These are phyloP conservation scores for Oleoguttula mirabilis DNA, from an alignment of 495 filamentous ascomycete species.

Conservation along the genomic window DNA sequence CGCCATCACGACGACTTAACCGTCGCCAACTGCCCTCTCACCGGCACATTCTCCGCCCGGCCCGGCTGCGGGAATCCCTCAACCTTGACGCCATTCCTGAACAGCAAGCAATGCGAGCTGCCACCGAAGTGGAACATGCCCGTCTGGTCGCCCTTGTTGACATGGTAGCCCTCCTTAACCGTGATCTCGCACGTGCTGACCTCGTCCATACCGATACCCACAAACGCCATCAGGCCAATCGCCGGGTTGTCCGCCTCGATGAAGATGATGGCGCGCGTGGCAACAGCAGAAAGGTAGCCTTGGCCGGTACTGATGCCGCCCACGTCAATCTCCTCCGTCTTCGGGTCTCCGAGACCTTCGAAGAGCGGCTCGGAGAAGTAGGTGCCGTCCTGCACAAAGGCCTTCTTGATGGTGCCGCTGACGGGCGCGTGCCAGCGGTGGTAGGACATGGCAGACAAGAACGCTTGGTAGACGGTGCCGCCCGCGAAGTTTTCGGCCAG, in stretches of 20 bases:
- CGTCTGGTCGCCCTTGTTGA: conserved; percentile 53
- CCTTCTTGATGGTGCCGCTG: conserved; percentile 22
- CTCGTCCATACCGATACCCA: conserved; percentile 61
- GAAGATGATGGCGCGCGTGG: conserved; percentile 53
- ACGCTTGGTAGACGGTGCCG: conserved; percentile 28
- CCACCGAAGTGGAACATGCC: conserved; percentile 72
- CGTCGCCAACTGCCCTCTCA: conserved; percentile 40
- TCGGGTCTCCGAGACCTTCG: conserved; percentile 35
- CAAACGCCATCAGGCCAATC: conserved; percentile 54
- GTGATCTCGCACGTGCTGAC: conserved; percentile 57
- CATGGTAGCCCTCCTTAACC: conserved; percentile 45
- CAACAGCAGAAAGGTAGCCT: conserved; percentile 47
- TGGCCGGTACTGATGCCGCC: conserved; percentile 37
- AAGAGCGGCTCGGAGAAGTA: conserved; percentile 57
- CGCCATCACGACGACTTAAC: conserved; percentile 22
- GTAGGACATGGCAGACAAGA: conserved; percentile 25
- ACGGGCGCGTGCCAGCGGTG: conserved; percentile 28
- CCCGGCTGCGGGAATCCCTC: conserved; percentile 37
- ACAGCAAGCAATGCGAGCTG: conserved; percentile 51
- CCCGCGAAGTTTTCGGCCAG: conserved; percentile 22
- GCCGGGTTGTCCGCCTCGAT: conserved; percentile 53
- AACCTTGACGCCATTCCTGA: conserved; percentile 29
- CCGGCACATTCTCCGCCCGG: conserved; percentile 43
- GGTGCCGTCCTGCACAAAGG: conserved; percentile 37
- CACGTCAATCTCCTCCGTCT: conserved; percentile 34